Evolutionary conservation across 805 yeast genomes (phyloP), one percentile per base, ranked within the genome.

Genomic region (Nakazawaea ambrosiae): DNA sequence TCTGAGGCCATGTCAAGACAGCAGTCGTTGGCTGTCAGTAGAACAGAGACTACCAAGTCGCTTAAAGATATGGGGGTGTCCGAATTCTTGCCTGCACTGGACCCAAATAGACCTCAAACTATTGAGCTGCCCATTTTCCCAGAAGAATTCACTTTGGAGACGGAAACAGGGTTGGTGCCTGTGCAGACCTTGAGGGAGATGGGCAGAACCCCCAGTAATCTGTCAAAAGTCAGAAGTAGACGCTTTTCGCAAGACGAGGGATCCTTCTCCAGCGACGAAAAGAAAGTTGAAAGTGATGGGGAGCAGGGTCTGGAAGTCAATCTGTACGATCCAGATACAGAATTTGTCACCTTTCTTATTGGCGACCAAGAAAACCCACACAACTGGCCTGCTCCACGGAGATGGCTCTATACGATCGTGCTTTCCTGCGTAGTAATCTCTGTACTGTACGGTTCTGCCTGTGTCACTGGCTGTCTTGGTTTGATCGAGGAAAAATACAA

Each of bases 401-500:
- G 76, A 53, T 78, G 89, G 85, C 3, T 57, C 1, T 84, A 81
- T 54, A 87, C 97, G 0, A 54, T 81, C 22, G 45, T 78, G 8
- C 64, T 85, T 18, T 78, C 96, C 2, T 46, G 75, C 23, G 68
- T 84, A 45, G 96, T 89, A 35, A 79, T 89, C 40, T 74, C 87
- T 50, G 96, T 90, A 22, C 97, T 97, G 2, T 88, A 85, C 56
- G 96, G 96, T 28, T 85, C 96, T 4, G 82, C 96, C 2, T 82
- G 90, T 54, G 81, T 86, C 49, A 81, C 95, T 19, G 95, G 95
- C 49, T 92, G 94, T 31, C 63, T 89, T 34, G 72, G 68, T n/a
- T 66, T 81, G 14, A 76, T 86, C 43, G 63, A 66, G 43, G 80
- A 80, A 11, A 69, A 76, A 49, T 86, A 68, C 56, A 61, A 75